Evolutionary conservation across 345 rosid genomes (phyloP).

Genomic region (Brassica nigra): DNA sequence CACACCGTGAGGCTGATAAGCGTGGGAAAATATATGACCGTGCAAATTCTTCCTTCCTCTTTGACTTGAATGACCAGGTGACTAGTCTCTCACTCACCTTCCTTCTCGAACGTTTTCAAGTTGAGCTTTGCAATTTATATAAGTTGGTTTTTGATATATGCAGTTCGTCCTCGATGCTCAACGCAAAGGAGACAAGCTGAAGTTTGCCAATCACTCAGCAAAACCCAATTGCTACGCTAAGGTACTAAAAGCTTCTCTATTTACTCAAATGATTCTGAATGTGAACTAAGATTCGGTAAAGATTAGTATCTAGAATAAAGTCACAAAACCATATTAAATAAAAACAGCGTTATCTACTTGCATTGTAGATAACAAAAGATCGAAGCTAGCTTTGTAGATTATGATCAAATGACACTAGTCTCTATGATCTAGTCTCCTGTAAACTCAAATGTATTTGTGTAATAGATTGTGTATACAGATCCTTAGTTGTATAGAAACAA

Average conservation of each 20-base stretch:
- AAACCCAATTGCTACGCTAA: constrained; percentile 97
- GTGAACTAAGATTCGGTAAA: constrained; percentile 3
- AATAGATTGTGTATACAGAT: neutral
- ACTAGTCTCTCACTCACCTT: constrained; percentile 8
- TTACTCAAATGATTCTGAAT: neutral
- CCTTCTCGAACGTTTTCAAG: neutral
- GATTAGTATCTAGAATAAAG: neutral
- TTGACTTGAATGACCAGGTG: constrained; percentile 99
- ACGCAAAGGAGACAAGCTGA: constrained; percentile 97
- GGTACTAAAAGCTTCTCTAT: constrained; percentile 45
- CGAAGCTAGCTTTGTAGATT: constrained; percentile 2
- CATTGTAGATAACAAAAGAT: constrained; percentile 3
- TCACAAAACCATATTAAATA: neutral
- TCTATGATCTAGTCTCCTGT: neutral
- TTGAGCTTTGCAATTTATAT: neutral
- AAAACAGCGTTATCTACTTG: neutral
- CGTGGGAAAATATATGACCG: constrained; percentile 98
- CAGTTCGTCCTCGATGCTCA: constrained; percentile 96
- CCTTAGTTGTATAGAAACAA: neutral
- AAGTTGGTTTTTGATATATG: constrained; percentile 21
- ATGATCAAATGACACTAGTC: constrained; percentile 1
- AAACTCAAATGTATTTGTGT: neutral
- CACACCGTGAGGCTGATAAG: constrained; percentile 95
- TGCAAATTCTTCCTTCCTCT: constrained; percentile 94
- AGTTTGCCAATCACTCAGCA: constrained; percentile 93